These are phyloP conservation scores for Fusarium solani-melongenae DNA, from an alignment of 2,329 filamentous ascomycete species.

Conservation along the genomic window DNA sequence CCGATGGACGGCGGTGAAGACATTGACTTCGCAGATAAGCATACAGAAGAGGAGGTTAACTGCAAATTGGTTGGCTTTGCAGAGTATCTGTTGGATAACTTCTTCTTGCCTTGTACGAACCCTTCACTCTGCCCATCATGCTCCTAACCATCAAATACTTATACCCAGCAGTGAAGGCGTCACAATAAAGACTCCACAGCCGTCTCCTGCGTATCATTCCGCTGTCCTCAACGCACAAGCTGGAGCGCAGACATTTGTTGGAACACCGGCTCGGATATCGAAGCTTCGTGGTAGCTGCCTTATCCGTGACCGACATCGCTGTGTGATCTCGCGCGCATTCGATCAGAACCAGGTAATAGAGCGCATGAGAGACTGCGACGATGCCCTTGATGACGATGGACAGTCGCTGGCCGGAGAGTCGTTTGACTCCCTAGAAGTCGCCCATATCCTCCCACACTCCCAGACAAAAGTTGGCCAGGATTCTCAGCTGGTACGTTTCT, in stretches of 20 bases:
- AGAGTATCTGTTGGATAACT: background rate
- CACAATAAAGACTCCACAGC: slow-evolving; percentile 18
- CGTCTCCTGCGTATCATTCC: slow-evolving; percentile 13
- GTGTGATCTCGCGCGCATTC: slow-evolving; percentile 18
- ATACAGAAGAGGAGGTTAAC: background rate
- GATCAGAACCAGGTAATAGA: slow-evolving; percentile 2
- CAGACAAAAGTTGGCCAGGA: background rate
- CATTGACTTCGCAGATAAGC: background rate
- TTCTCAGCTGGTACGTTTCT: slow-evolving; percentile 1
- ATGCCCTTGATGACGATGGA: background rate
- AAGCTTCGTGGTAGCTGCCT: slow-evolving; percentile 12
- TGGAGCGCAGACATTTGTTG: slow-evolving; percentile 7
- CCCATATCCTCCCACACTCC: slow-evolving; percentile 17
- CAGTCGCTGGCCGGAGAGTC: background rate
- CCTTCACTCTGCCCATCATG: background rate
- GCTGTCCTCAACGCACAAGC: slow-evolving; percentile 7
- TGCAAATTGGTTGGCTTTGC: background rate
- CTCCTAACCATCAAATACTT: background rate
- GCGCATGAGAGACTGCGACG: background rate
- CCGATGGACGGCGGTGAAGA: background rate
- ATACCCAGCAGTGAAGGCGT: slow-evolving; percentile 13
- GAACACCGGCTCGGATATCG: slow-evolving; percentile 11
- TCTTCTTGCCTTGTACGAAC: background rate
- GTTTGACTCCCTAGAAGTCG: slow-evolving; percentile 12
- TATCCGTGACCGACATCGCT: slow-evolving; percentile 18